Percentiles rank a stretch among this genome's conserved stretches.
phyloP scores from a whole-genome alignment of 1,284 basidiomycete species.

The Blastosporella zonata region DNA sequence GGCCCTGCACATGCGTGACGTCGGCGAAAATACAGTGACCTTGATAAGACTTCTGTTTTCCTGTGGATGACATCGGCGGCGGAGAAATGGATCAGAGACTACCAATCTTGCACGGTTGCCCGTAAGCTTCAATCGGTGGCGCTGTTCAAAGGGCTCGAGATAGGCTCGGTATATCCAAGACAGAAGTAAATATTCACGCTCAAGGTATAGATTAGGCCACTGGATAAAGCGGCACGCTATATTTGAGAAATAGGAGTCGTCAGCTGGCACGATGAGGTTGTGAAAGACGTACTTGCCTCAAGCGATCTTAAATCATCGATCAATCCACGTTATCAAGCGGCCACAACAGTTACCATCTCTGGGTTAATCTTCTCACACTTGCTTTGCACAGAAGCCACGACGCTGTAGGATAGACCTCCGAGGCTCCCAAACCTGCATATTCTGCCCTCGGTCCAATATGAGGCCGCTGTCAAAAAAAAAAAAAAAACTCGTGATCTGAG shows the following conservation, averaged over 20 bases:
- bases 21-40: not conserved
- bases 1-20: not conserved
- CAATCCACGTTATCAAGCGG: slow-evolving; percentile 4
- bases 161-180: not conserved
- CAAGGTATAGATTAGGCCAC: not conserved
- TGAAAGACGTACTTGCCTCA: not conserved
- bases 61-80: not conserved
- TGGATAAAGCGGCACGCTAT: not conserved
- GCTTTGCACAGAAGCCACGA: not conserved
- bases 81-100: not conserved
- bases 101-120: too few relatives aligned
- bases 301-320: not conserved
- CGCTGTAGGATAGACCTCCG: not conserved
- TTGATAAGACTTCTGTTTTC: not conserved
- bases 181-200: not conserved
- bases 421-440: not conserved
- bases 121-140: not conserved
- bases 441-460: not conserved
- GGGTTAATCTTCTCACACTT: slow-evolving; percentile 8
- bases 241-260: not conserved
- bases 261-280: not conserved
- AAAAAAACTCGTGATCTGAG: not conserved
- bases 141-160: not conserved
- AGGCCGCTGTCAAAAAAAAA: not conserved
- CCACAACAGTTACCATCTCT: slow-evolving; percentile 3